These are phyloP conservation scores for Straminergon stramineum DNA, from an alignment of 225 moss, liverwort and hornwort species.

Conservation along the genomic window DNA sequence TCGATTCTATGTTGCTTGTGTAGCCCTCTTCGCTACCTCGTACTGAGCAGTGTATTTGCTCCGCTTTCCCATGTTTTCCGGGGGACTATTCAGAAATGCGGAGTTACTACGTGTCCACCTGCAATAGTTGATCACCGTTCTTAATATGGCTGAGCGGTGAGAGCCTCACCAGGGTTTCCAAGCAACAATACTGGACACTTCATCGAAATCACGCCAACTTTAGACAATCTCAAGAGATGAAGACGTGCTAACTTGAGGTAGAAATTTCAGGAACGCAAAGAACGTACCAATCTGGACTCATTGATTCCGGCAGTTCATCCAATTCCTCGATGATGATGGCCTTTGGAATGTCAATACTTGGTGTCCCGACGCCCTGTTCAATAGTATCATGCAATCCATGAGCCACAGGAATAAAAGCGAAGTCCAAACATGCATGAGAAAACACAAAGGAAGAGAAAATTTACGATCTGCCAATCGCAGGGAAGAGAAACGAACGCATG, in stretches of 20 bases:
- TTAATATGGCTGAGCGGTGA: neutral
- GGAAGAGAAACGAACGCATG: neutral
- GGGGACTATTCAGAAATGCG: slow-evolving; percentile 42
- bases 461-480: neutral
- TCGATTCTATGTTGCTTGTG: slow-evolving; percentile 2
- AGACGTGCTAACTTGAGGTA: neutral
- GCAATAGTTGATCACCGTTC: neutral
- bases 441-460: neutral
- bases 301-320: slow-evolving; percentile 15
- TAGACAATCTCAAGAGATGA: neutral
- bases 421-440: neutral
- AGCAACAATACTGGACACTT: neutral
- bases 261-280: neutral
- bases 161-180: neutral
- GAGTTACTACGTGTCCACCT: slow-evolving; percentile 54
- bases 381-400: neutral
- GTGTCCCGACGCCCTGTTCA: slow-evolving; percentile 3
- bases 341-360: slow-evolving; percentile 9
- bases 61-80: neutral
- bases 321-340: neutral
- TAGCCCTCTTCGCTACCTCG: slow-evolving; percentile 22
- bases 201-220: neutral
- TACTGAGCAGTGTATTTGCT: slow-evolving; percentile 36
- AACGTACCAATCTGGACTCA: slow-evolving; percentile 40
- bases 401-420: neutral